Evolutionary conservation across 2,329 filamentous ascomycete genomes (phyloP), one percentile per base, ranked within the genome.

Genomic region (Colletotrichum graminicola): DNA sequence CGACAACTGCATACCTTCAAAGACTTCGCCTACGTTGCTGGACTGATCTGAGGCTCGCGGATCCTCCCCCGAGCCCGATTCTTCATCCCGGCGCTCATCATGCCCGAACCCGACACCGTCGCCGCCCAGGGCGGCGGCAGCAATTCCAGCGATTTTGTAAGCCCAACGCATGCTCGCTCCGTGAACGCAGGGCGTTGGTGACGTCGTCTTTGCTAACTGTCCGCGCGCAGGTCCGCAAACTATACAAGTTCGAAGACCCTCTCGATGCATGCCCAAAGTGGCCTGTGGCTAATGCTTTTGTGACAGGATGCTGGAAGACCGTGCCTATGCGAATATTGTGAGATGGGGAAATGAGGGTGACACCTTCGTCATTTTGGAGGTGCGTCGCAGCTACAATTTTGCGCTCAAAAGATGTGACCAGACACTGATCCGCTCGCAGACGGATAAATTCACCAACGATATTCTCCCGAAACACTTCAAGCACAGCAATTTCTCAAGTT

Each of bases 401-500:
- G 32, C 32, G 32, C 49, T 32, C 16, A 14, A 23, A 41, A 52
- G 16, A 36, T 36, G 72, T 52, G 54, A 39, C 23, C 18, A n/a
- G 60, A 41, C 16, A 21, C 34, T 47, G 34, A 59, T 11, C 12
- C 23, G 23, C 18, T 29, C 47, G 63, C 80, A 98, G 95, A 97
- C 97, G 81, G 95, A 98, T 81, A 97, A 97, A 81, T 99, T 99
- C 79, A 98, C 96, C 29, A 97, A 98, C 81, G 93, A 93, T 49
- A 97, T 99, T 76, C 89, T 99, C 21, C 96, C 96, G 2, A 98
- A 98, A 80, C 94, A 98, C 78, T 99, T 99, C 87, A 99, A 99
- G 83, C 96, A 98, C 83, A 97, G 94, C 88, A 98, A 98, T 81
- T 98, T 98, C 84, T 95, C 95, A 41, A 97, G 94, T 82, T 98